Evolutionary conservation across 352 stramenopile species (phyloP).

Genomic region (Phytophthora vignae): DNA sequence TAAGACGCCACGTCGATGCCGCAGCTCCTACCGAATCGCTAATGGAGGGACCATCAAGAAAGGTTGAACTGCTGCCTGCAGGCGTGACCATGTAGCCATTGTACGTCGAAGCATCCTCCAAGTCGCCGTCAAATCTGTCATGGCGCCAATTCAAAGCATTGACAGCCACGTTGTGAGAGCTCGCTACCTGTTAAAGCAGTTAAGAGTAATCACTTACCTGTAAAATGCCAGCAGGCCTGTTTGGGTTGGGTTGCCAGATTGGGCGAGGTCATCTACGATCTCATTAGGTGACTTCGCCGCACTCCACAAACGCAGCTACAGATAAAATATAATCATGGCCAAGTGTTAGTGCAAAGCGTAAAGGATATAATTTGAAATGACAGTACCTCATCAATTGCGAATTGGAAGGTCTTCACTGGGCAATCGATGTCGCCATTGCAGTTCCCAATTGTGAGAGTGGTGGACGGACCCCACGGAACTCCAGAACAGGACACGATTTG

Average conservation of each 20-base stretch:
- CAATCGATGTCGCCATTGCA: constrained; percentile 46
- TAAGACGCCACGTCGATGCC: constrained; percentile 29
- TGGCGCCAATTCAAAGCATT: neutral
- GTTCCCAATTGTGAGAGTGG: constrained; percentile 49
- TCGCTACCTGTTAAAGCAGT: no score
- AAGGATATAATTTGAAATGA: no score
- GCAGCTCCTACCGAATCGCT: constrained; percentile 19
- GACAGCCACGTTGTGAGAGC: no score
- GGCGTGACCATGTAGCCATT: constrained; percentile 1
- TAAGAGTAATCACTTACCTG: constrained; percentile 20
- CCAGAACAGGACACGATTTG: constrained; percentile 11
- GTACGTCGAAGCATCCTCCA: constrained; percentile 16
- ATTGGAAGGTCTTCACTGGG: constrained; percentile 45
- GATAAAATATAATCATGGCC: neutral
- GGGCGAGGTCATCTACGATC: constrained; percentile 21
- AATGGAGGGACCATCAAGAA: constrained; percentile 9
- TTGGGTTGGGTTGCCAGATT: constrained; percentile 6
- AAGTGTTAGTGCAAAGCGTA: neutral
- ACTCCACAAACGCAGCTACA: constrained; percentile 33
- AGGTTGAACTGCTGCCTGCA: neutral
- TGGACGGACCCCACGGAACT: constrained; percentile 14
- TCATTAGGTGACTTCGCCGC: constrained; percentile 2
- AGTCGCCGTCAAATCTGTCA: constrained; percentile 27
- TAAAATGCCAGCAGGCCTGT: constrained; percentile 22
- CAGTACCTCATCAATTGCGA: constrained; percentile 60